Percentiles rank a stretch among this genome's conserved stretches.
Conservation (phyloP, 345 rosid species). For the Durio zibethinus region DNA sequence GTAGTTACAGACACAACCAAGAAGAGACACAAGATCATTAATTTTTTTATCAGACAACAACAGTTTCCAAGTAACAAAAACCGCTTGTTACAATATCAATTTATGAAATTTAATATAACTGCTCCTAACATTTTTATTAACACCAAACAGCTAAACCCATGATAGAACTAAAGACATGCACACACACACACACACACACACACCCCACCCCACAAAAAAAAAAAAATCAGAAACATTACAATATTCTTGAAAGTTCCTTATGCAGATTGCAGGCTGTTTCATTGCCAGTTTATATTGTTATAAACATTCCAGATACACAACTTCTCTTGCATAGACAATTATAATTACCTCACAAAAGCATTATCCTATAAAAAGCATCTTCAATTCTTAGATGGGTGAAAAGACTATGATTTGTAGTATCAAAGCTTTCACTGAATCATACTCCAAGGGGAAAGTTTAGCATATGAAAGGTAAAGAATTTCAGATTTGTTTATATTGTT, state of each 20-base stretch:
- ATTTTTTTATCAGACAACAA: not conserved
- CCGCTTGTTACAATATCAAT: not conserved
- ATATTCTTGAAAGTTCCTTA: not conserved
- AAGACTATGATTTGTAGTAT: not conserved
- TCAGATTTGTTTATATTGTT: not conserved
- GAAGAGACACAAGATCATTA: not conserved
- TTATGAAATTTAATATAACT: not conserved
- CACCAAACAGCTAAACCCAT: no score
- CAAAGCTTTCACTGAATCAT: not conserved
- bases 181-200: no score
- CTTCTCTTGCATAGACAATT: not conserved
- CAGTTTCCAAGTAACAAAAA: not conserved
- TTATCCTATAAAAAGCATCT: no score
- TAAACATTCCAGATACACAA: not conserved
- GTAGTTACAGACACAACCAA: not conserved
- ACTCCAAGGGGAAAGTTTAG: not conserved
- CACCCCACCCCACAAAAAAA: no score
- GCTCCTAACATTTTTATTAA: no score
- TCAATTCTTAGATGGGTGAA: not conserved
- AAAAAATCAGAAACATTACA: no score
- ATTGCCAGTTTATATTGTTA: not conserved
- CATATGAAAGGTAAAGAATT: not conserved
- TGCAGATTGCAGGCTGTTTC: not conserved
- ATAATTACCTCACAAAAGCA: not conserved
- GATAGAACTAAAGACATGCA: no score